Evolutionary conservation across 371 early-diverging fungal species (phyloP), one percentile per base, ranked within the genome.

Genomic region (Umbelopsis sp.): DNA sequence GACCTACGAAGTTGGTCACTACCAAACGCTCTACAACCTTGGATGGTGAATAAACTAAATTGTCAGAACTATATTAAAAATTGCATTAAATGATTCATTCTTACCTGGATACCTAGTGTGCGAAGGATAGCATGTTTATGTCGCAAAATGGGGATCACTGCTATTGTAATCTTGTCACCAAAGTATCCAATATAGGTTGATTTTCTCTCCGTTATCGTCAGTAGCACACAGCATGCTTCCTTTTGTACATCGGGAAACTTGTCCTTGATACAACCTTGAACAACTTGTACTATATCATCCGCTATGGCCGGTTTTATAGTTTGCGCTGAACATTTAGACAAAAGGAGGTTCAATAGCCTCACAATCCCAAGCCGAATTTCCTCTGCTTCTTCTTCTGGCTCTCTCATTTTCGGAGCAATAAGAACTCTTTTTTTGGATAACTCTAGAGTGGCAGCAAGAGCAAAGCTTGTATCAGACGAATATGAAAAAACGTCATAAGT

Each of bases 91-190:
- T 18, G 14, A 29, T 57, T 18, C 29, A 3, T n/a, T 8, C 10
- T 74, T 48, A 72, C 77, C 73, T 76, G 67, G n/a, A 77, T 70
- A 32, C 77, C 80, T n/a, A 66, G 41, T 16, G 65, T 70, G 32
- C 80, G 69, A 2, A 77, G 69, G 11, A 74, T 69, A 3, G 74
- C 65, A 65, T 77, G 77, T 51, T 72, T 71, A 65, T 80, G 77
- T 0, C 65, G 18, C 11, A 80, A 38, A 1, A 77, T 41, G 9
- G 73, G 69, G 5, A 71, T 32, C 7, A 72, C 29, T 4, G 69
- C 45, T 25, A 67, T 63, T 10, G 75, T 35, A 38, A 74, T 69
- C 4, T 71, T 65, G 12, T 80, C 77, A 45, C 77, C 77, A 2
- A 70, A 67, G 65, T 75, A 75, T 16, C 74, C 74, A 32, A 74